Percentiles rank a stretch among this genome's conserved stretches.
Conservation (phyloP, 352 stramenopile species). For the Phytophthora idaei region DNA sequence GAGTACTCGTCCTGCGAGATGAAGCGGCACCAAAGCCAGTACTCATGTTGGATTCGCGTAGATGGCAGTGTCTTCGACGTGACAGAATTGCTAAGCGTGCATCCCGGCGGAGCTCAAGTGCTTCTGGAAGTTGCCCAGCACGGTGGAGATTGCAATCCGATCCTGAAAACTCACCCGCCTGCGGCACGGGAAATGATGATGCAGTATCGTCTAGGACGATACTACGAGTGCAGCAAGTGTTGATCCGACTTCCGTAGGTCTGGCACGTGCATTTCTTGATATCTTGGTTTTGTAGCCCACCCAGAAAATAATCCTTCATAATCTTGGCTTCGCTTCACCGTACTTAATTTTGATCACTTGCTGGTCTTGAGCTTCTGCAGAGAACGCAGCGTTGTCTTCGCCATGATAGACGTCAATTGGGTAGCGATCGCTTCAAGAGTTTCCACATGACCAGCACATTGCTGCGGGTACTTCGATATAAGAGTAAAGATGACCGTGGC, state of each 20-base stretch:
- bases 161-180: conserved; percentile 62
- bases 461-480: conserved; percentile 63
- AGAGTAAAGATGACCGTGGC: conserved; percentile 70
- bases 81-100: conserved; percentile 85
- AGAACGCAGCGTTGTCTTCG: conserved; percentile 65
- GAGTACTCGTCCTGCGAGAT: conserved; percentile 92
- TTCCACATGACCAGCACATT: conserved; percentile 50
- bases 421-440: conserved; percentile 50
- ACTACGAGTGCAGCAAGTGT: conserved; percentile 63
- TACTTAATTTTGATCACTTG: conserved; percentile 17
- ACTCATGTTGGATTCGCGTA: conserved; percentile 92
- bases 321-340: conserved; percentile 3
- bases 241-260: conserved; percentile 9
- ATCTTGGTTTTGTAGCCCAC: neutral
- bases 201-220: conserved; percentile 68
- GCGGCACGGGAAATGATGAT: conserved; percentile 47
- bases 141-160: conserved; percentile 57
- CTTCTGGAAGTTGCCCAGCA: conserved; percentile 59
- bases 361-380: conserved; percentile 67
- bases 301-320: conserved; percentile 1
- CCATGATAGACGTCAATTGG: conserved; percentile 61
- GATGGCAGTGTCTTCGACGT: conserved; percentile 92
- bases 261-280: conserved; percentile 8
- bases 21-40: conserved; percentile 70
- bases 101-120: conserved; percentile 85